Percentiles rank a stretch among this genome's conserved stretches.
These are phyloP conservation scores for Kazachstania africana DNA, from an alignment of 805 yeast species.

Conservation along the genomic window DNA sequence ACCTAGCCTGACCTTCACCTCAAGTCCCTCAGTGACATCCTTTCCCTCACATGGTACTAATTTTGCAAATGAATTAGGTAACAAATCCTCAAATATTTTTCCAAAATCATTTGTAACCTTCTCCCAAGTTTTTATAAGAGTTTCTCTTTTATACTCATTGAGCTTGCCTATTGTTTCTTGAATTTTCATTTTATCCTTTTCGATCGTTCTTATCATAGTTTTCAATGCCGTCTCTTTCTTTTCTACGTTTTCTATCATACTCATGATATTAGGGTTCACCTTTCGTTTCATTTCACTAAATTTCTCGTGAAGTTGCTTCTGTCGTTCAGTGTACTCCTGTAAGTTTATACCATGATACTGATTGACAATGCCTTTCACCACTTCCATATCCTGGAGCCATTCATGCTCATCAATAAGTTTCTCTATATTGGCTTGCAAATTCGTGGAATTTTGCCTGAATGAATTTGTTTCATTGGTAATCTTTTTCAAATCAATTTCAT, in stretches of 20 bases:
- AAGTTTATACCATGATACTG: slow-evolving; percentile 55
- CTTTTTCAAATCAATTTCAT: slow-evolving; percentile 41
- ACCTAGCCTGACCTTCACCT: slow-evolving; percentile 82
- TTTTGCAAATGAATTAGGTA: slow-evolving; percentile 86
- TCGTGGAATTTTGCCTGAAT: slow-evolving; percentile 28
- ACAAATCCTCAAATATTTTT: slow-evolving; percentile 69
- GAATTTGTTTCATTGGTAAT: slow-evolving; percentile 45
- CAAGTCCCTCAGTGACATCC: slow-evolving; percentile 82
- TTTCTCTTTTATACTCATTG: slow-evolving; percentile 74
- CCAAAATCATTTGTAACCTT: slow-evolving; percentile 88
- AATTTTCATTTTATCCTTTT: slow-evolving; percentile 79
- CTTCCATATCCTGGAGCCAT: slow-evolving; percentile 63
- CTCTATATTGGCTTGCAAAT: slow-evolving; percentile 31
- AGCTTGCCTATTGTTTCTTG: slow-evolving; percentile 76
- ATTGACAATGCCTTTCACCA: slow-evolving; percentile 43
- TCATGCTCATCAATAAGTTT: slow-evolving; percentile 42
- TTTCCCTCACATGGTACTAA: slow-evolving; percentile 69
- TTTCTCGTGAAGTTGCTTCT: slow-evolving; percentile 43
- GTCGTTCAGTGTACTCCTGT: slow-evolving; percentile 47
- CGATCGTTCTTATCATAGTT: slow-evolving; percentile 75
- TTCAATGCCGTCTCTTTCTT: slow-evolving; percentile 70
- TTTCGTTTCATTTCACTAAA: slow-evolving; percentile 64
- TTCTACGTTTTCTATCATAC: slow-evolving; percentile 83
- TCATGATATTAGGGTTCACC: slow-evolving; percentile 79
- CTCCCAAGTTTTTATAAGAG: slow-evolving; percentile 72